Percentiles rank a stretch among this genome's conserved stretches.
Evolutionary conservation across 305 asterid genomes (phyloP).

Genomic region (Petunia hybrid): DNA sequence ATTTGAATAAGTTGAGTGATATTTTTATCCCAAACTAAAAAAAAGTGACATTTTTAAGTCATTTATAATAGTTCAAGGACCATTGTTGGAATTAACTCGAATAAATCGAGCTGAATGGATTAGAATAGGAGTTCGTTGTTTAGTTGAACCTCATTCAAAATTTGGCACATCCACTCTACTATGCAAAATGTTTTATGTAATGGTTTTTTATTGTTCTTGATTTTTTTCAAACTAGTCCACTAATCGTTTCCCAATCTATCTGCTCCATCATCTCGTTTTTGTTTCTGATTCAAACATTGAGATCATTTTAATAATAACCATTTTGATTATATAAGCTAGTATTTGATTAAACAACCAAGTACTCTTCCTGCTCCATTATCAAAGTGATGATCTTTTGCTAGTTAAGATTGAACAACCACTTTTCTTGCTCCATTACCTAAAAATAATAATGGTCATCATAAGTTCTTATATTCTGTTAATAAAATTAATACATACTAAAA

Average conservation of each 20-base stretch:
- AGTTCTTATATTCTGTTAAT: not conserved
- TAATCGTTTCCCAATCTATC: conserved; percentile 33
- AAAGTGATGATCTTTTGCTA: conserved; percentile 33
- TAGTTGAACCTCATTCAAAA: conserved; percentile 47
- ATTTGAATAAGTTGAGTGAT: too few species aligned
- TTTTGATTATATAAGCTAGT: not conserved
- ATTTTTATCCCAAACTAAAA: too few species aligned
- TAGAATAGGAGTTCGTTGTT: conserved; percentile 50
- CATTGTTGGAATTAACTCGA: conserved; percentile 18
- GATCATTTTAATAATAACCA: not conserved
- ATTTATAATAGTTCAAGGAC: too few species aligned
- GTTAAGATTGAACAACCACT: conserved; percentile 55
- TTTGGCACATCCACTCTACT: conserved; percentile 27
- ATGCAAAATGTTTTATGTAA: not conserved
- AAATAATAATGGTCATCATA: conserved; percentile 33
- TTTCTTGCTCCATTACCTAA: conserved; percentile 56
- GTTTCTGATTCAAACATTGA: conserved; percentile 38
- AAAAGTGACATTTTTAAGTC: too few species aligned
- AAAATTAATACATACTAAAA: not conserved
- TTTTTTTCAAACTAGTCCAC: not conserved
- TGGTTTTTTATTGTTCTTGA: too few species aligned
- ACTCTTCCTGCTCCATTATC: conserved; percentile 65
- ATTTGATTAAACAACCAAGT: conserved; percentile 33
- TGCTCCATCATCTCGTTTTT: conserved; percentile 52
- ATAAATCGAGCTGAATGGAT: conserved; percentile 49